A percentile compares a stretch with the other conserved stretches of the same genome.
Evolutionary conservation across 768 basidiomycete genomes (phyloP).

Genomic region (Pholiota microspora): DNA sequence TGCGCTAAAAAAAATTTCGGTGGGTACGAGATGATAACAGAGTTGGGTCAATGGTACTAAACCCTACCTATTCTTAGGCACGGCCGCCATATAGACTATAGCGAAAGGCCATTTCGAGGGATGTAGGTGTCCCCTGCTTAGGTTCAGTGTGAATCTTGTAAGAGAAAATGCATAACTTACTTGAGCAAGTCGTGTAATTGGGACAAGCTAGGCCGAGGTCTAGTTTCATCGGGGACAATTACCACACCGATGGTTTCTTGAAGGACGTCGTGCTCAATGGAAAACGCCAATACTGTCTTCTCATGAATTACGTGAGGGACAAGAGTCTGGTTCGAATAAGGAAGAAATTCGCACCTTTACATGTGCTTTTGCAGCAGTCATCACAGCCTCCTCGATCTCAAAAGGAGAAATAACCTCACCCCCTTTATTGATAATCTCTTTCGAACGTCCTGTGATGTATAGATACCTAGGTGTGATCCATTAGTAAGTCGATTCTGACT

Average conservation of each 20-base stretch:
- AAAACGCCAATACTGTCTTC: conserved; percentile 33
- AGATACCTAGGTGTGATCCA: conserved; percentile 28
- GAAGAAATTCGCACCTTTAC: conserved; percentile 31
- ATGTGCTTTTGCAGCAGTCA: conserved; percentile 35
- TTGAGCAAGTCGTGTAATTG: conserved; percentile 42
- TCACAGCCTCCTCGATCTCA: conserved; percentile 58
- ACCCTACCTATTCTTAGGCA: conserved; percentile 41
- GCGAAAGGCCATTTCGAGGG: conserved; percentile 50
- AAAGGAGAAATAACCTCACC: conserved; percentile 63
- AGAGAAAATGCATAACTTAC: conserved; percentile 17
- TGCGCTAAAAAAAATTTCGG: conserved; percentile 22
- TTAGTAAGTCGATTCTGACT: neutral
- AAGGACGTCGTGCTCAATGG: conserved; percentile 43
- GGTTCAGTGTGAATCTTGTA: neutral
- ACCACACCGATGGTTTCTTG: conserved; percentile 48
- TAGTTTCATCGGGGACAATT: conserved; percentile 32
- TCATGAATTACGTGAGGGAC: neutral
- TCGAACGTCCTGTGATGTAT: conserved; percentile 54
- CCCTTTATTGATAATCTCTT: conserved; percentile 60
- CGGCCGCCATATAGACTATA: conserved; percentile 44
- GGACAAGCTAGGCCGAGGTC: conserved; percentile 35
- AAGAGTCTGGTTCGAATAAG: neutral
- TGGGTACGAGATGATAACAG: neutral
- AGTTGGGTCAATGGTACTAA: neutral
- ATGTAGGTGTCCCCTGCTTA: conserved; percentile 38